Percentiles rank a stretch among this genome's conserved stretches.
These are phyloP conservation scores for Hanseniaspora uvarum DNA, from an alignment of 1,139 yeast species.

Conservation along the genomic window DNA sequence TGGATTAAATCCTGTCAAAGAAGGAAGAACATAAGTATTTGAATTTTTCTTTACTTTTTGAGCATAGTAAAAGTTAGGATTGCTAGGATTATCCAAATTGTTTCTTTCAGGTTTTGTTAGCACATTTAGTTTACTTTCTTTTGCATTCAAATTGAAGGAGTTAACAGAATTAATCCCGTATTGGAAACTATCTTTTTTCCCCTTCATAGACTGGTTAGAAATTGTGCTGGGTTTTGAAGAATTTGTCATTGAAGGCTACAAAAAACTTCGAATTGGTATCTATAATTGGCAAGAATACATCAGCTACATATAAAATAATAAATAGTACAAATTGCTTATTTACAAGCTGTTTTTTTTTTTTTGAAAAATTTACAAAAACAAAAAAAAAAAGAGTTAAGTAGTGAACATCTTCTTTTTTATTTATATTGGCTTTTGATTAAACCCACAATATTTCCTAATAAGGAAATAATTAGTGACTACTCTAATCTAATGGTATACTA, in stretches of 20 bases:
- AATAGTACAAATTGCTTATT: too few species aligned
- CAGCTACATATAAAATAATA: too few species aligned
- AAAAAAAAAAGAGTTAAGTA: not conserved
- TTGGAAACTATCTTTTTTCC: not conserved
- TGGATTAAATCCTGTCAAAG: slow-evolving; percentile 69
- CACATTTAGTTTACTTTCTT: slow-evolving; percentile 44
- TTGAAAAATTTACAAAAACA: too few species aligned
- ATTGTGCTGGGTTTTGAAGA: not conserved
- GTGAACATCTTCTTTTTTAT: not conserved
- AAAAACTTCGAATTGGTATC: too few species aligned
- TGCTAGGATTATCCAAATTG: slow-evolving; percentile 50
- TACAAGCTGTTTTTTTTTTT: too few species aligned
- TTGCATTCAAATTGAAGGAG: not conserved
- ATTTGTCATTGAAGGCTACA: not conserved
- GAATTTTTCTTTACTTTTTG: slow-evolving; percentile 44
- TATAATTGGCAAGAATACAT: not conserved
- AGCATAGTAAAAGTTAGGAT: slow-evolving; percentile 73
- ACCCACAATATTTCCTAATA: not conserved
- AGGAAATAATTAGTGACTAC: not conserved
- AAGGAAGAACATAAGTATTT: slow-evolving; percentile 50
- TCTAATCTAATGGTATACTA: not conserved
- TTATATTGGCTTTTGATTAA: not conserved
- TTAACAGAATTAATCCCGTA: not conserved
- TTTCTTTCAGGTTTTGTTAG: slow-evolving; percentile 74
- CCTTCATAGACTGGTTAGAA: not conserved